Evolutionary conservation across 1,284 basidiomycete genomes (phyloP), one percentile per base, ranked within the genome.

Genomic region (Ustilago crameri): DNA sequence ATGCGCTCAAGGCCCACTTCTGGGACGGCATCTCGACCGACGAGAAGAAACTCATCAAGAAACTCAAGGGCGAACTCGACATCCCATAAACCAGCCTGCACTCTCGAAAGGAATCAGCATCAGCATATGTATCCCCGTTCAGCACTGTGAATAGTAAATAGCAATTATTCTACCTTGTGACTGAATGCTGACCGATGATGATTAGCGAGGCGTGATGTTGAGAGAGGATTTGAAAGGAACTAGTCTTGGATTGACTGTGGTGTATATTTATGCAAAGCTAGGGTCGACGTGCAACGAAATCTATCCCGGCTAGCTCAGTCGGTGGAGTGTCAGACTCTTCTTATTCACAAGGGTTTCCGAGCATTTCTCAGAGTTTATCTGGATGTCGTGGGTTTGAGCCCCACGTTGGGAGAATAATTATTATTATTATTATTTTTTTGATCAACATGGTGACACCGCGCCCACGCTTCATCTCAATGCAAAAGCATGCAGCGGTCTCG

Each of bases 11-110:
- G 90, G 86, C 87, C 9, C 91, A 90, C 32, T 98, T 96, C 87
- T 92, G 93, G 86, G 87, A 90, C 26, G 92, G 96, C 82, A 93
- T 96, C 27, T 88, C 91, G 24, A 91, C 89, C 71, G 92, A 95
- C 67, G 96, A 98, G 81, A 98, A 95, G 94, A 86, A 91, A 18
- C 88, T 98, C 62, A 94, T 99, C 84, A 95, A 92, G 85, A 89
- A 89, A 56, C 87, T 98, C 82, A 98, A 98, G 86, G 87, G 89
- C 18, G 91, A 95, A 58, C 84, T 87, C 56, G 85, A 86, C 70
- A 85, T 88, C 61, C 78, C 79, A n/a, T 82, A 59, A 61, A 7
- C 38, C 8, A 18, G 8, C 20, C 26, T n/a, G 2, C 8, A n/a
- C 14, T 1, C 14, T 35, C 17, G 35, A 8, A 37, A 37, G 17